Base-by-base conservation (phyloP, 768 basidiomycete genomes). In the Boletus edulis region DNA sequence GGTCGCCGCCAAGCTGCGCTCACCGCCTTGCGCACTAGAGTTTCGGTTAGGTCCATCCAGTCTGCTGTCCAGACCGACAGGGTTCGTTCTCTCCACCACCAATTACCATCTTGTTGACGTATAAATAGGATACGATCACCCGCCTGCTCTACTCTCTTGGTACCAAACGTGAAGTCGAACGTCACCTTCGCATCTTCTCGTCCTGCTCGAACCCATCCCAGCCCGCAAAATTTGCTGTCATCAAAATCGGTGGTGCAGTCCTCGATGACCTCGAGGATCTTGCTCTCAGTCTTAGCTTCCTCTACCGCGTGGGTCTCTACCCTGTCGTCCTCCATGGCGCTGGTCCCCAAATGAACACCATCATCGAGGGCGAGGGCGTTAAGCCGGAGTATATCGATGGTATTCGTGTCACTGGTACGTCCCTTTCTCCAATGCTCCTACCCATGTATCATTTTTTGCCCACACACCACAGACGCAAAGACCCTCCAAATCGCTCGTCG, bases 241-340 rank as follows among this genome's bases (percentile, higher is more conserved):
- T 99, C 80, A 99, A 99, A 75, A 86, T 99, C 63, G 97, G 97
- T 56, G 97, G 97, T 45, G 96, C 92, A 9, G 95, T 98, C 41
- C 80, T 99, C 7, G 89, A 87, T 64, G 84, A 98, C 56, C 76
- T 98, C 49, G 89, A 98, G 59, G 95, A 98, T 61, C 85, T 99
- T 45, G 94, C 95, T 5, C 84, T 95, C 48, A 96, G 91, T 59
- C 80, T 99, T 63, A 95, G 93, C 73, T 99, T 98, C 79, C 78
- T 99, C 55, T 96, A 96, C 75, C 86, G 94, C 32, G 89, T 99
- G 46, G 97, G 97, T 4, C 82, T 99, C n/a, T 99, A 96, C 75
- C 97, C 97, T 0, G 89, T 99, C 56, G 85, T 99, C 47, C 81
- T 99, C 6, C 97, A 99, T 75, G 97, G 97, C 47, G 96, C 87